Conservation (phyloP, 176 grass and related monocot genomes). For the Ensete ventricosum region DNA sequence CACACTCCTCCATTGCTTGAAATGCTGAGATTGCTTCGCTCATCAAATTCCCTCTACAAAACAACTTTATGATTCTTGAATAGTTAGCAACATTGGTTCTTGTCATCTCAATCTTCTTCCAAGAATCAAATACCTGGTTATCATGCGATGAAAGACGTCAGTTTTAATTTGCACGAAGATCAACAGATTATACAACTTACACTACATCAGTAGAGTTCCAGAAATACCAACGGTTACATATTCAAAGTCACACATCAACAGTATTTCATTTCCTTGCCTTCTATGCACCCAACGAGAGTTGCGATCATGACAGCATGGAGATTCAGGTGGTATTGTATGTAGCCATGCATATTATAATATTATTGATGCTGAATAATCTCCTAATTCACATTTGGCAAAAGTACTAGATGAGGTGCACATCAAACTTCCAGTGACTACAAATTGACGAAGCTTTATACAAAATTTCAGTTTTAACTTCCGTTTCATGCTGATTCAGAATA, state of each 20-base stretch:
- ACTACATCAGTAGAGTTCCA: not conserved
- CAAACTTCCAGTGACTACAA: no score
- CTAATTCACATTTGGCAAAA: no score
- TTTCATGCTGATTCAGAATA: no score
- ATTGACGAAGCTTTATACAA: no score
- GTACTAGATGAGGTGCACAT: no score
- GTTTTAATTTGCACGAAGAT: not conserved
- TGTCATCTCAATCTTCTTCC: constrained; percentile 23
- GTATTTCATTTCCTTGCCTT: not conserved
- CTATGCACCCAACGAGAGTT: no score
- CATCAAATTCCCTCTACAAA: constrained; percentile 26
- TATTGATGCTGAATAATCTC: no score
- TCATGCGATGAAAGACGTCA: not conserved
- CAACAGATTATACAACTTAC: not conserved
- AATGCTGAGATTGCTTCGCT: constrained; percentile 23
- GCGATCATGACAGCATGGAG: no score
- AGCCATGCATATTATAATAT: no score
- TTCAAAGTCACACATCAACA: not conserved
- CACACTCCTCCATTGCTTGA: constrained; percentile 22
- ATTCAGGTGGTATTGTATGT: no score
- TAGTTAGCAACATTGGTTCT: constrained; percentile 15
- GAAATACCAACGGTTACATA: not conserved
- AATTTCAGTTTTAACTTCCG: no score
- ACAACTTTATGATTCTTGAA: constrained; percentile 27
- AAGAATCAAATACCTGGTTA: constrained; percentile 17